Evolutionary conservation across 164 flowering plant genomes (phyloP).

Genomic region (Chimonanthus praecox): DNA sequence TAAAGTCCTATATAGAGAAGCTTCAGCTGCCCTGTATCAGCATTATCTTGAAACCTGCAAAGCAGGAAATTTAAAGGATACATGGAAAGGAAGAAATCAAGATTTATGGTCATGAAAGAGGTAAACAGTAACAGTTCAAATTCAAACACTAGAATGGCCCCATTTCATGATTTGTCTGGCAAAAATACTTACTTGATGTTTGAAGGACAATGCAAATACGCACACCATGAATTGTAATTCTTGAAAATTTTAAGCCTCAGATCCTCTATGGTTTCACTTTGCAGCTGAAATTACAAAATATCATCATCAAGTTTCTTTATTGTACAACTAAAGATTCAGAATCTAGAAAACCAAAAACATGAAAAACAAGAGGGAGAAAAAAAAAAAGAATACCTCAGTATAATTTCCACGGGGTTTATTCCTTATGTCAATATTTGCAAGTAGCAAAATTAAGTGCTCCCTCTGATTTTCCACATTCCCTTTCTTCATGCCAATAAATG

Average conservation of each 20-base stretch:
- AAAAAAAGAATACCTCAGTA: conserved; percentile 35
- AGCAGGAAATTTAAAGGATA: conserved; percentile 7
- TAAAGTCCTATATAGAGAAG: conserved; percentile 89
- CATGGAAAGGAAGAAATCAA: background rate
- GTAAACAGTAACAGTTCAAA: background rate
- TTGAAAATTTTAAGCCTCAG: conserved; percentile 66
- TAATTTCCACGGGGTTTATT: conserved; percentile 29
- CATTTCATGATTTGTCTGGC: background rate
- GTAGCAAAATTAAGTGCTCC: conserved; percentile 90
- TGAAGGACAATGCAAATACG: conserved; percentile 56
- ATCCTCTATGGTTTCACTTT: conserved; percentile 35
- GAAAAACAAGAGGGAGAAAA: background rate
- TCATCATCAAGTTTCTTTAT: conserved; percentile 3
- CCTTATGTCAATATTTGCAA: conserved; percentile 78
- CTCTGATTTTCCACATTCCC: conserved; percentile 98
- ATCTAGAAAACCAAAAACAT: conserved; percentile 5
- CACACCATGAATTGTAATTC: conserved; percentile 87
- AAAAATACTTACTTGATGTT: conserved; percentile 48
- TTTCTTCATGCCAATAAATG: conserved; percentile 46
- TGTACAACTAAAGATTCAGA: background rate
- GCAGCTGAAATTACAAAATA: conserved; percentile 42
- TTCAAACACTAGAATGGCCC: background rate
- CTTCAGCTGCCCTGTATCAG: conserved; percentile 55
- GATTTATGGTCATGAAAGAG: background rate
- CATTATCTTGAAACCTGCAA: conserved; percentile 42